A percentile compares a stretch with the other conserved stretches of the same genome.
Evolutionary conservation across 768 basidiomycete species (phyloP).

Genomic region (Tubosaeta brunneosetosa): DNA sequence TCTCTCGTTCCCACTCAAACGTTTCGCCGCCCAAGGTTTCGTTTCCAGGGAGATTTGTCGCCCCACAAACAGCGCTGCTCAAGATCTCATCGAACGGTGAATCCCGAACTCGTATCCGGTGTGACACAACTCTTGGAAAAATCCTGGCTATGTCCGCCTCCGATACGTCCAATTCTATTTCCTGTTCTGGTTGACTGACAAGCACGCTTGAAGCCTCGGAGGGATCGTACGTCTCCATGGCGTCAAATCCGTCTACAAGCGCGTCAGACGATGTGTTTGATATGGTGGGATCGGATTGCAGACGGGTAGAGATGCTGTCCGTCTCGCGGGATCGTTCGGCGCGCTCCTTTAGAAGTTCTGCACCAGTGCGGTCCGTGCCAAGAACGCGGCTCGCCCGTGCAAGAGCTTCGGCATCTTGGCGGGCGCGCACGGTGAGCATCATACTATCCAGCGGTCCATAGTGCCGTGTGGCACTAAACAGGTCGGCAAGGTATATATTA

Average conservation of each 20-base stretch:
- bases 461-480: constrained; percentile 72
- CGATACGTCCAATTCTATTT: constrained; percentile 51
- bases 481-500: constrained; percentile 62
- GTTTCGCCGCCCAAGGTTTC: constrained; percentile 12
- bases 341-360: constrained; percentile 45
- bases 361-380: constrained; percentile 55
- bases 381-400: constrained; percentile 63
- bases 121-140: constrained; percentile 67
- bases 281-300: constrained; percentile 13
- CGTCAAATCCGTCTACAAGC: constrained; percentile 16
- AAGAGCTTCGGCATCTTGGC: constrained; percentile 63
- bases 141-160: constrained; percentile 74
- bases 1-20: constrained; percentile 38
- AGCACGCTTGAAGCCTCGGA: constrained; percentile 1
- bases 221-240: constrained; percentile 8
- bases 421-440: constrained; percentile 56
- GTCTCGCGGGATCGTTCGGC: constrained; percentile 20
- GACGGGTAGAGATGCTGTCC: constrained; percentile 16
- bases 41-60: constrained; percentile 28
- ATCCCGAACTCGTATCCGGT: constrained; percentile 66
- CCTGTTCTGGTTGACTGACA: constrained; percentile 15
- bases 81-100: constrained; percentile 69
- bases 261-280: constrained; percentile 20
- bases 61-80: constrained; percentile 58
- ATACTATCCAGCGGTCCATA: constrained; percentile 65